phyloP scores from a whole-genome alignment of 495 filamentous ascomycete genomes.

The Aspergillus sclerotiicarbonarius region DNA sequence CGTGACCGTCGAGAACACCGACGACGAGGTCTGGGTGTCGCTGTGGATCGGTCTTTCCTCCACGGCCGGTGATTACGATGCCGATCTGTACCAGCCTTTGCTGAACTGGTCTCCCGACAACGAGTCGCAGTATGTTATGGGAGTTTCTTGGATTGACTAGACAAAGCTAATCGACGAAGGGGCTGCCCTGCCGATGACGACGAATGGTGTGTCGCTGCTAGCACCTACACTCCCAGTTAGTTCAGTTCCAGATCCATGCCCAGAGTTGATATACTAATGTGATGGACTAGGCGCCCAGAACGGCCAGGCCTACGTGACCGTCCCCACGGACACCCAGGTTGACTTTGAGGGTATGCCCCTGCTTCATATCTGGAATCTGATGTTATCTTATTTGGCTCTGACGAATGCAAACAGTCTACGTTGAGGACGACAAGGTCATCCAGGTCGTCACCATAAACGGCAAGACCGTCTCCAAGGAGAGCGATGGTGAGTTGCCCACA shows the following conservation, averaged over 20 bases:
- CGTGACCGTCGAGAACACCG: not conserved
- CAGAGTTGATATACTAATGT: not conserved
- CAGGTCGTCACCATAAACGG: slow-evolving; percentile 20
- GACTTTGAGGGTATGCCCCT: slow-evolving; percentile 19
- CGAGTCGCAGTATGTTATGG: slow-evolving; percentile 10
- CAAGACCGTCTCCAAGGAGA: slow-evolving; percentile 20
- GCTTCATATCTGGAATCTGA: not conserved
- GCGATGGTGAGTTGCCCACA: slow-evolving; percentile 11
- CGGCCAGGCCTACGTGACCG: slow-evolving; percentile 20
- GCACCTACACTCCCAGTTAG: slow-evolving; percentile 13
- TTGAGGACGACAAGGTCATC: slow-evolving; percentile 16
- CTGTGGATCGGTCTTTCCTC: slow-evolving; percentile 12
- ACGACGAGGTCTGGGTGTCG: slow-evolving; percentile 13
- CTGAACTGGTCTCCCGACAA: slow-evolving; percentile 18
- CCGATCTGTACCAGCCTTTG: slow-evolving; percentile 16
- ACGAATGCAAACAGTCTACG: slow-evolving; percentile 15
- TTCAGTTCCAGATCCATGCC: not conserved
- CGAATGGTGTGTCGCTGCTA: slow-evolving; percentile 18
- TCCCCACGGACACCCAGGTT: slow-evolving; percentile 15
- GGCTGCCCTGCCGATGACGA: slow-evolving; percentile 9
- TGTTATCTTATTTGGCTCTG: not conserved
- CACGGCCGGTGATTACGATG: slow-evolving; percentile 1
- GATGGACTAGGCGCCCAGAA: slow-evolving; percentile 16
- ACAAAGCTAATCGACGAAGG: not conserved
- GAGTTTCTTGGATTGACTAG: not conserved